phyloP scores from a whole-genome alignment of 208 protist species.

The Naegleria fowleri region DNA sequence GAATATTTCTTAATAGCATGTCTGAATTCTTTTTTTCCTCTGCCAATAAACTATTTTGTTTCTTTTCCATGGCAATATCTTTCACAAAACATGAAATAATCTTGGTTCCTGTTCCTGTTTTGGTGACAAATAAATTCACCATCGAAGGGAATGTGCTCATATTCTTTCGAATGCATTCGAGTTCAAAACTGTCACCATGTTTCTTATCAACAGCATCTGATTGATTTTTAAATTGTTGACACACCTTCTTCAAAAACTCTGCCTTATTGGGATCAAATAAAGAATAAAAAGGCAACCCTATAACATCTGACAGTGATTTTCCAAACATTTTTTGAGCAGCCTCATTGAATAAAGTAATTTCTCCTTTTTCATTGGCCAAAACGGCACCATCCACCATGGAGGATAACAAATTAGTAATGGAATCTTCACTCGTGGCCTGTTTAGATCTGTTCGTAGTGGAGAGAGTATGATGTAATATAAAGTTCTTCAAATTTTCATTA shows the following conservation, averaged over 20 bases:
- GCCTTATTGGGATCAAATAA: too few relatives aligned
- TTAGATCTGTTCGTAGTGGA: background rate
- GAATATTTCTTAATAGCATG: conserved; percentile 29
- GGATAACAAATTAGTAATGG: background rate
- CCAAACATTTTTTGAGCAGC: background rate
- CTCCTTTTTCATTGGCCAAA: background rate
- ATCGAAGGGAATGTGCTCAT: too few relatives aligned
- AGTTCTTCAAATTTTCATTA: background rate
- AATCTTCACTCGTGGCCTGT: too few relatives aligned
- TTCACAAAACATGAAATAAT: background rate
- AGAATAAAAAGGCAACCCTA: too few relatives aligned
- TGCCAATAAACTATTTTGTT: background rate
- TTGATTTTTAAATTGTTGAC: too few relatives aligned
- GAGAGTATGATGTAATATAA: background rate
- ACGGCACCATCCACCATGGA: background rate
- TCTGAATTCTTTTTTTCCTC: conserved; percentile 22
- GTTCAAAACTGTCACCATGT: too few relatives aligned
- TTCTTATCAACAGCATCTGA: too few relatives aligned
- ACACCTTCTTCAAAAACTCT: too few relatives aligned
- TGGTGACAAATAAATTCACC: too few relatives aligned
- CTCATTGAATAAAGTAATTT: background rate
- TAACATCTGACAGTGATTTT: too few relatives aligned
- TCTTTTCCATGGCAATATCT: background rate
- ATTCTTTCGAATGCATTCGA: too few relatives aligned
- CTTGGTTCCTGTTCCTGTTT: background rate